Base-by-base conservation (phyloP, 2,329 filamentous ascomycete genomes). In the Amauroascus niger region DNA sequence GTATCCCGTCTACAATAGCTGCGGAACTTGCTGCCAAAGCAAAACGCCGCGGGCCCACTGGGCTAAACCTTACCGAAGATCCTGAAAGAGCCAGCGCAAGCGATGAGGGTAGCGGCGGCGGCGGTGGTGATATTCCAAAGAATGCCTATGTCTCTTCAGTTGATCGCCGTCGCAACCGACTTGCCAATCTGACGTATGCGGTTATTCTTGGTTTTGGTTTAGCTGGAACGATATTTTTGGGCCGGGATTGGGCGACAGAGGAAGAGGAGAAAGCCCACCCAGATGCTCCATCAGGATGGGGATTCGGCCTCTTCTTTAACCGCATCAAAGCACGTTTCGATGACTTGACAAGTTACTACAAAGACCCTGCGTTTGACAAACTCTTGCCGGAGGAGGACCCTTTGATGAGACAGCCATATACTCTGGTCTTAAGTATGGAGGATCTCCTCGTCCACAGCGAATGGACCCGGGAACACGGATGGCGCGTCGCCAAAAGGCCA, bases 371-470 rank as follows among this genome's bases (percentile, higher is more conserved):
- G 7, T 97, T 97, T 70, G 83, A 88, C 55, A 96, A 96, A 76
- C 79, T 98, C 55, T 78, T 98, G 18, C 93, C 80, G 6, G 78
- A 77, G 37, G 71, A 75, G 55, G 84, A 95, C 59, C 86, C 88
- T 16, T 80, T 81, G 53, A 84, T 89, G 64, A 83, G 86, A 62
- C 86, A 87, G 46, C 91, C 91, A 8, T 95, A 95, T 71, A 97
- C 93, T 0, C 78, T 98, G 28, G 91, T 95, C 28, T 76, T 98
- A 62, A 93, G 87, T 67, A 74, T 98, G 64, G 93, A 98, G 68
- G 91, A 98, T 69, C 79, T 98, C 63, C 79, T 98, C 52, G 82
- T 98, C 28, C 91, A 96, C 73, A 95, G 87, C 65, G 88, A 95
- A 68, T 98, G 93, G 93, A 81, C 83, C 22, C 82, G 91, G 54